Evolutionary conservation across 257 asterid genomes (phyloP).

Genomic region (Lantana camara): DNA sequence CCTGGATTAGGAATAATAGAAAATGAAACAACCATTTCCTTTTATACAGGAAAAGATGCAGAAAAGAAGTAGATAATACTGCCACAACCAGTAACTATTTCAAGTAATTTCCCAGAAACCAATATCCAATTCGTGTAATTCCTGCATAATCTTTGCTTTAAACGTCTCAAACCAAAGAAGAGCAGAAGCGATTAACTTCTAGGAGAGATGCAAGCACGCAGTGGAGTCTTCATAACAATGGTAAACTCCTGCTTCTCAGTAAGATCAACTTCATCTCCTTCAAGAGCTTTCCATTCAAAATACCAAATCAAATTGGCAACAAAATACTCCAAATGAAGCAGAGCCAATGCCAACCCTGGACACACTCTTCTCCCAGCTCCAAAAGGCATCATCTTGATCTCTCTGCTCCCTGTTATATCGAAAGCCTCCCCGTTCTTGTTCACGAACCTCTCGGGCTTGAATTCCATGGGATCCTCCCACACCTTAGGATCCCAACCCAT

Average conservation of each 20-base stretch:
- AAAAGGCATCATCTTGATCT: constrained; percentile 89
- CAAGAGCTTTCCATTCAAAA: constrained; percentile 42
- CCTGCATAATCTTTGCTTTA: too few species aligned
- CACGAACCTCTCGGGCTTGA: constrained; percentile 31
- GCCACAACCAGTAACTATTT: too few species aligned
- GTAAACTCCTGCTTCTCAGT: constrained; percentile 60
- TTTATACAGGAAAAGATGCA: too few species aligned
- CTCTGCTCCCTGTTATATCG: constrained; percentile 61
- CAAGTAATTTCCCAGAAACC: too few species aligned
- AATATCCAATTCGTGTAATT: too few species aligned
- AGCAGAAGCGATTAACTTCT: constrained; percentile 4
- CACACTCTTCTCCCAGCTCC: constrained; percentile 76
- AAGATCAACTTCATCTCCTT: constrained; percentile 52
- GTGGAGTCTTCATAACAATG: constrained; percentile 59
- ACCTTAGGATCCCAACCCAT: constrained; percentile 68
- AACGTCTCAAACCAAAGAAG: too few species aligned
- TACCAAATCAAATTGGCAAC: constrained; percentile 63
- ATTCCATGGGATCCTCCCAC: constrained; percentile 75
- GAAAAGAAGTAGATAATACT: too few species aligned
- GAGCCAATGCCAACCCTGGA: constrained; percentile 52
- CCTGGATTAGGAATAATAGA: too few species aligned
- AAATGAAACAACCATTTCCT: too few species aligned
- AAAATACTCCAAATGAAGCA: constrained; percentile 70
- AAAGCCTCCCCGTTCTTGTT: constrained; percentile 24
- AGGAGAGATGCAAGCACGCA: constrained; percentile 37